Evolutionary conservation across 1,284 basidiomycete species (phyloP).

Genomic region (Tranzscheliella williamsii): DNA sequence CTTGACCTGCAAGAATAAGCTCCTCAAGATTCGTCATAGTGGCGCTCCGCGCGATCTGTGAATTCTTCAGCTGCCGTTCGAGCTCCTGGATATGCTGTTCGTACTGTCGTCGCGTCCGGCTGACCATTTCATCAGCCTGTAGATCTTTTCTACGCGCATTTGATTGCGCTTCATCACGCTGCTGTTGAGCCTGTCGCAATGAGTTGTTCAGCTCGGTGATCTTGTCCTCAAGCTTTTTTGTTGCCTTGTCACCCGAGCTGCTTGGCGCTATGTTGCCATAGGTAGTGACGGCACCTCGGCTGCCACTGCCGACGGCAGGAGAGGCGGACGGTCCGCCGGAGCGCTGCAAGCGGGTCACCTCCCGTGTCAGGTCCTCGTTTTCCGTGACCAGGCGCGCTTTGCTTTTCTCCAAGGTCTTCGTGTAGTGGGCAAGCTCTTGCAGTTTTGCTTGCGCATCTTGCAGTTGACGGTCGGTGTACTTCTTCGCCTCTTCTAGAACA

Average conservation of each 20-base stretch:
- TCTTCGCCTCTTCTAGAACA: conserved; percentile 94
- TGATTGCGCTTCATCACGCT: conserved; percentile 62
- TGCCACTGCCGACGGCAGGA: conserved; percentile 14
- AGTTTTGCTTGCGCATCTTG: conserved; percentile 77
- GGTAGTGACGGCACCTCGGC: conserved; percentile 13
- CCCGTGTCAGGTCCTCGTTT: conserved; percentile 79
- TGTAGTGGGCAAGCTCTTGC: conserved; percentile 73
- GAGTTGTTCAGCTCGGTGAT: conserved; percentile 63
- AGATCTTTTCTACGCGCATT: conserved; percentile 69
- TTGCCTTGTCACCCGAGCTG: conserved; percentile 10
- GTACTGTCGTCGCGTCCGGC: conserved; percentile 72
- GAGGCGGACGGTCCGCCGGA: conserved; percentile 7
- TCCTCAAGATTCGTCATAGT: conserved; percentile 56
- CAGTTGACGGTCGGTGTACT: conserved; percentile 89
- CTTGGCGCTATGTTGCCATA: conserved; percentile 33
- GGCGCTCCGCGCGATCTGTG: conserved; percentile 61
- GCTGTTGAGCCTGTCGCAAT: conserved; percentile 42
- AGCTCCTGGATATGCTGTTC: conserved; percentile 71
- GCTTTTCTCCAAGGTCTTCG: conserved; percentile 80
- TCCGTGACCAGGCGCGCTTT: conserved; percentile 77
- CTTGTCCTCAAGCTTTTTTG: conserved; percentile 68
- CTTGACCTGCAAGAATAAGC: conserved; percentile 36
- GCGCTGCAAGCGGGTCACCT: conserved; percentile 68
- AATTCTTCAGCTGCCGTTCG: conserved; percentile 66
- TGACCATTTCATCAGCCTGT: conserved; percentile 72